Base-by-base conservation (phyloP, 371 early-diverging fungal species). In the Catenaria anguillulae region DNA sequence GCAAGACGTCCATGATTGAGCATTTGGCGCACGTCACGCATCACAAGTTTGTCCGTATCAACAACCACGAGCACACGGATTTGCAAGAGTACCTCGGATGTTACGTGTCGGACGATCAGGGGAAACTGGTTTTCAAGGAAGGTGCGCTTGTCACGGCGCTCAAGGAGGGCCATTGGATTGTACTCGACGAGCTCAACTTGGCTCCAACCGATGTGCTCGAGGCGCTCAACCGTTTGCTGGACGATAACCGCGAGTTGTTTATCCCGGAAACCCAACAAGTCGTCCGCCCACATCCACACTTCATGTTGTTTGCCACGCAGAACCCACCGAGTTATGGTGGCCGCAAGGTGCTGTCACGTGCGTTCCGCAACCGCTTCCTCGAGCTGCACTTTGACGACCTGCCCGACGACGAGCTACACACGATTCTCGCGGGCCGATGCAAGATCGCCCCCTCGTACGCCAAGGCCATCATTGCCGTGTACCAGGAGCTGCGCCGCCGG, bases 21-120 rank as follows among this genome's bases (percentile, higher is more conserved):
- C 92, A 95, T 66, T 73, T 99, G 62, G 97, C 99, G n/a, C 86
- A 88, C 58, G 72, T 79, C 56, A 89, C 92, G 0, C 90, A 91
- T 15, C 97, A 95, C 75, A 78, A 80, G 24, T 92, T 99, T 72
- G 91, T 99, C 12, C 87, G 99, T 64, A 94, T 99, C 74, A 99
- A 99, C 78, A 99, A 99, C 73, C 99, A 99, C 76, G 99, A 99
- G 73, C 97, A 99, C 71, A 99, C 99, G 2, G 99, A 99, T 70
- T 66, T 97, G 60, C 90, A 95, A 71, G 99, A 99, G 73, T 99
- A 99, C 71, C 75, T 99, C 43, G 99, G 99, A 60, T 84, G 87
- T 0, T 97, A 97, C 68, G 84, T 89, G 0, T 83, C 87, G 5
- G 84, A 86, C 65, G 70, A 73, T 1, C 82, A 87, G 52, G 94